Evolutionary conservation across 371 early-diverging fungal genomes (phyloP).

Genomic region (Mortierella sp.): DNA sequence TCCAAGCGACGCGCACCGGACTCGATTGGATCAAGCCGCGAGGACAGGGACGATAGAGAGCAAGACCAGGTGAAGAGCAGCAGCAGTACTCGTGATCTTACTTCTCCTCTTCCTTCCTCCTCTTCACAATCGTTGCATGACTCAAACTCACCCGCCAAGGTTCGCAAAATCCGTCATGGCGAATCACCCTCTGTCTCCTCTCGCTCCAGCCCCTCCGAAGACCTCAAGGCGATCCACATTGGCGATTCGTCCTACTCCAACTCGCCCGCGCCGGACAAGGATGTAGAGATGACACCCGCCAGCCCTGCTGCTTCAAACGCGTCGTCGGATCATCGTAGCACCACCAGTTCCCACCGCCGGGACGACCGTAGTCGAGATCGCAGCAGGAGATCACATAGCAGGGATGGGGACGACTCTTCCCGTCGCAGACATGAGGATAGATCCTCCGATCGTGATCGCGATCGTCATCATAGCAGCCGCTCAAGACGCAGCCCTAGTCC

Average conservation of each 20-base stretch:
- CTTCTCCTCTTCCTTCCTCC: constrained; percentile 34
- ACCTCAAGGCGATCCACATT: constrained; percentile 46
- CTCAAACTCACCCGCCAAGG: constrained; percentile 54
- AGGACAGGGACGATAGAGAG: constrained; percentile 18
- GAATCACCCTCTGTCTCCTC: constrained; percentile 41
- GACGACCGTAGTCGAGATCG: constrained; percentile 11
- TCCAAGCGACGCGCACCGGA: constrained; percentile 39
- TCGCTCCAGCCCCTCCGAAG: constrained; percentile 52
- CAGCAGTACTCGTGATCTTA: constrained; percentile 39
- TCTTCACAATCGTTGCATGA: constrained; percentile 39
- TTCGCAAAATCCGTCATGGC: constrained; percentile 54
- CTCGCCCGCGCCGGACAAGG: constrained; percentile 29
- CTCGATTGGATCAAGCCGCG: constrained; percentile 4
- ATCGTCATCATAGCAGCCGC: constrained; percentile 27
- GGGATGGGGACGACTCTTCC: constrained; percentile 28
- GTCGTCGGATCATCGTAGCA: constrained; percentile 42
- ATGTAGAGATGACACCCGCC: constrained; percentile 48
- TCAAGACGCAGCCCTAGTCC: constrained; percentile 49
- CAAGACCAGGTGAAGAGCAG: constrained; percentile 55
- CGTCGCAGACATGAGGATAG: constrained; percentile 33
- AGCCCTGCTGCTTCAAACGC: constrained; percentile 43
- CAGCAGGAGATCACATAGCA: constrained; percentile 32
- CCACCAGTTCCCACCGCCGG: constrained; percentile 39
- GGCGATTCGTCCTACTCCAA: constrained; percentile 14
- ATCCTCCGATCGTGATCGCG: constrained; percentile 35